phyloP scores from a whole-genome alignment of 306 rosid species.

The Cicer arietinum region DNA sequence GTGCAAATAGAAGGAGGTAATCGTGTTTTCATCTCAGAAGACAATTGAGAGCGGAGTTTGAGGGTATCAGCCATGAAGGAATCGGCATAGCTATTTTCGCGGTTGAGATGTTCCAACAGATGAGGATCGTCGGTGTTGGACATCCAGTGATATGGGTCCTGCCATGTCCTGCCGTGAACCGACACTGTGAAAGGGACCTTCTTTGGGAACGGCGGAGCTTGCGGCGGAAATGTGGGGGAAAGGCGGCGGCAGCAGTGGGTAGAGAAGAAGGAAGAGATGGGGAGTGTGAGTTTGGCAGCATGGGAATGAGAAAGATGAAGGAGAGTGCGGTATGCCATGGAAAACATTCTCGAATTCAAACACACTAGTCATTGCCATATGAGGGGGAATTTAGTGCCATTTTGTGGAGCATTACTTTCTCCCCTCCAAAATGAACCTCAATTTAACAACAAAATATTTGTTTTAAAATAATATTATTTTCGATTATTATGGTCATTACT shows the following conservation, averaged over 20 bases:
- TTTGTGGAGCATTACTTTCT: no score
- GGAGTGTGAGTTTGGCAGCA: slow-evolving; percentile 1
- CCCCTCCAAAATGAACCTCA: no score
- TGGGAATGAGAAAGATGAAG: slow-evolving; percentile 43
- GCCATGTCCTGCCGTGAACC: slow-evolving; percentile 67
- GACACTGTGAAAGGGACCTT: slow-evolving; percentile 67
- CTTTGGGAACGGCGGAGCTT: slow-evolving; percentile 65
- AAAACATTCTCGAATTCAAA: neutral
- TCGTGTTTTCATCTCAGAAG: slow-evolving; percentile 79
- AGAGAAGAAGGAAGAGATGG: slow-evolving; percentile 11
- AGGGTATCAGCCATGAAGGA: slow-evolving; percentile 81
- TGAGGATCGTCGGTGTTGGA: slow-evolving; percentile 71
- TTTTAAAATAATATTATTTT: no score
- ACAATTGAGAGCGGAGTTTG: slow-evolving; percentile 54
- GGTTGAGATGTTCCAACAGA: slow-evolving; percentile 60
- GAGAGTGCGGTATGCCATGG: slow-evolving; percentile 57
- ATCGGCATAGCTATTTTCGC: slow-evolving; percentile 73
- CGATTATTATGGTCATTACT: no score
- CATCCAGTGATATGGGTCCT: slow-evolving; percentile 93
- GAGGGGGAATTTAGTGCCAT: no score
- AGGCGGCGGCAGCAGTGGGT: slow-evolving; percentile 46
- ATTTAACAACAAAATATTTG: no score
- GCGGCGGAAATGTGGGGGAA: slow-evolving; percentile 43
- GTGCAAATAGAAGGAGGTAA: slow-evolving; percentile 71
- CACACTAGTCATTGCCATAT: neutral